These are phyloP conservation scores for Russula lepida DNA, from an alignment of 768 basidiomycete genomes.

Conservation along the genomic window DNA sequence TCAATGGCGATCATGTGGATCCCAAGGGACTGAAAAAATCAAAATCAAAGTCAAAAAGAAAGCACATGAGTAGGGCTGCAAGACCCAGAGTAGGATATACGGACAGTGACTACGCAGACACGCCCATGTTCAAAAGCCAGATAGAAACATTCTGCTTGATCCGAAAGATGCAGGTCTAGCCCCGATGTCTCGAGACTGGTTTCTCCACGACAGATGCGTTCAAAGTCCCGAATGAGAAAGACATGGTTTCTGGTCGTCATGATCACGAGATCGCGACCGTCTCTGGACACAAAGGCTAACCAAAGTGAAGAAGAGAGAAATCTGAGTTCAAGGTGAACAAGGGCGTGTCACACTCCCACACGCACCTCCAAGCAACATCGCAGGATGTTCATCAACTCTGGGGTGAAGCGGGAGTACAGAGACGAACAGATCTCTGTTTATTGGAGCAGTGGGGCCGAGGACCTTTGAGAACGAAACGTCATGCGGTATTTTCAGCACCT, in stretches of 20 bases:
- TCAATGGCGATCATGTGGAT: conserved; percentile 12
- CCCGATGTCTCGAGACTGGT: background rate
- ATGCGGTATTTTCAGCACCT: conserved; percentile 33
- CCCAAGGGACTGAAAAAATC: background rate
- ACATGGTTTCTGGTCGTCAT: conserved; percentile 23
- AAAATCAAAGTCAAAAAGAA: background rate
- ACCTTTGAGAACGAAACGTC: background rate
- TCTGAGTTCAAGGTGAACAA: background rate
- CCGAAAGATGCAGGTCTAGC: background rate
- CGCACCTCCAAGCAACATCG: conserved; percentile 5
- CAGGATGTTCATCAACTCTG: background rate
- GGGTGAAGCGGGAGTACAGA: background rate
- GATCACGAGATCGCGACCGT: conserved; percentile 30
- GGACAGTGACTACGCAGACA: conserved; percentile 17
- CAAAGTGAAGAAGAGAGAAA: background rate
- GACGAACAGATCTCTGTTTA: conserved; percentile 4
- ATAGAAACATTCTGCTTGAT: background rate
- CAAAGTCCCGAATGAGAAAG: conserved; percentile 31
- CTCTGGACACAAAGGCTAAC: conserved; percentile 32
- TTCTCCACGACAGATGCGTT: conserved; percentile 22
- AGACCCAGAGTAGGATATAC: background rate
- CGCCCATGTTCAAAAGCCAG: conserved; percentile 18
- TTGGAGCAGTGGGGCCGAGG: background rate
- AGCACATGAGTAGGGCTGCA: background rate
- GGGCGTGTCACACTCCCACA: background rate